phyloP scores from a whole-genome alignment of 768 basidiomycete species.

The Lentinula raphanica region DNA sequence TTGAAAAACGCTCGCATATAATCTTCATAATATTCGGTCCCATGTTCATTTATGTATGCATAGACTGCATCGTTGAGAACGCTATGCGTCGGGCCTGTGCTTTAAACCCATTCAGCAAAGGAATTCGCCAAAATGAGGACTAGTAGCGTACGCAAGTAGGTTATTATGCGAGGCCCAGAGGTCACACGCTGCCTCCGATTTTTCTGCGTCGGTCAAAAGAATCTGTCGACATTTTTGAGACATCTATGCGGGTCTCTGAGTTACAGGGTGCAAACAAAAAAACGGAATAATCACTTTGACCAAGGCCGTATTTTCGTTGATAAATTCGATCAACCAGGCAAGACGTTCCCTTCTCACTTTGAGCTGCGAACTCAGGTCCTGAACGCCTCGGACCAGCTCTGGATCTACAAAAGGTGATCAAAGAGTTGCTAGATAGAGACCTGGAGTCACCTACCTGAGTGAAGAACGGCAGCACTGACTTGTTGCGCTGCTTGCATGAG shows the following conservation, averaged over 20 bases:
- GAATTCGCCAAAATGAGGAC: neutral
- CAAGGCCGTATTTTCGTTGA: slow-evolving; percentile 80
- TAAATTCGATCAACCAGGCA: slow-evolving; percentile 82
- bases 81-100: slow-evolving; percentile 50
- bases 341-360: slow-evolving; percentile 68
- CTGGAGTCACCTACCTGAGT: slow-evolving; percentile 52
- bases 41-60: slow-evolving; percentile 57
- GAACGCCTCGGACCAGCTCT: slow-evolving; percentile 64
- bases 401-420: slow-evolving; percentile 36
- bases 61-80: slow-evolving; percentile 69
- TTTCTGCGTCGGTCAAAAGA: slow-evolving; percentile 80
- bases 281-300: slow-evolving; percentile 50
- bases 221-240: slow-evolving; percentile 73
- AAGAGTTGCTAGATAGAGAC: neutral
- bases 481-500: slow-evolving; percentile 78
- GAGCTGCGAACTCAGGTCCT: slow-evolving; percentile 78
- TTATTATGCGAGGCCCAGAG: slow-evolving; percentile 79
- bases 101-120: slow-evolving; percentile 19
- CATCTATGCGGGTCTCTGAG: slow-evolving; percentile 43
- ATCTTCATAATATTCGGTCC: slow-evolving; percentile 63
- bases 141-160: slow-evolving; percentile 46
- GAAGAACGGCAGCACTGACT: slow-evolving; percentile 63
- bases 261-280: neutral
- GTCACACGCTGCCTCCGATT: slow-evolving; percentile 73
- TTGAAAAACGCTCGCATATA: slow-evolving; percentile 83